Base-by-base conservation (phyloP, 306 rosid genomes). In the Prunus kanzakura region DNA sequence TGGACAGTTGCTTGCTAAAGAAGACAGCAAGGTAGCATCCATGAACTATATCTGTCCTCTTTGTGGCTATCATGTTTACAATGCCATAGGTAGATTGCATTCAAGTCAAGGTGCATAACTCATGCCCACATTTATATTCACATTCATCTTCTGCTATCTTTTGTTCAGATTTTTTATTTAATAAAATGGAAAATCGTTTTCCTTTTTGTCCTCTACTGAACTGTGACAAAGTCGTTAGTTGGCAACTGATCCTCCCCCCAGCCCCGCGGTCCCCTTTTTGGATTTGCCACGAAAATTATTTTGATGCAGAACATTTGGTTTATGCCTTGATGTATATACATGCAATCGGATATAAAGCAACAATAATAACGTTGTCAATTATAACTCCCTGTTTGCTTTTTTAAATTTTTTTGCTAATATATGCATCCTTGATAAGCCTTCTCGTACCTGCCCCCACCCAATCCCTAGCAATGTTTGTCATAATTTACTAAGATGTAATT, bases 1-100 rank as follows among this genome's bases (percentile, higher is more conserved):
- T 27, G 87, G 88, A 54, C 80, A 79, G 74, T 80, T 80, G 78
- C 82, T 87, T 13, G 77, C 79, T 70, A 82, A 68, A 79, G 97
- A 85, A 81, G 88, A 86, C 55, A 79, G 78, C 66, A 66, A 85
- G 89, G 89, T 86, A 80, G 46, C 64, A 70, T 81, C 22, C 54
- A 25, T 38, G 60, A 38, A 69, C 18, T 51, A 30, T 32, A 8
- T 49, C 25, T 49, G 20, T 69, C 38, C n/a, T 30, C 54, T 69
- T 52, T 76, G 15, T 66, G 20, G 72, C 60, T 16, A 41, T 45
- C 46, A 14, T 57, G 16, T 29, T 16, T 41, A 41, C 65, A 13
- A 54, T 64, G 49, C 49, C 51, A 58, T 22, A 25, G 54, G 35
- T 67, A 56, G 2, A 23, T 56, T 45, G 56, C 29, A 54, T 32